phyloP scores from a whole-genome alignment of 2,329 filamentous ascomycete genomes.

The Talaromyces sp. region DNA sequence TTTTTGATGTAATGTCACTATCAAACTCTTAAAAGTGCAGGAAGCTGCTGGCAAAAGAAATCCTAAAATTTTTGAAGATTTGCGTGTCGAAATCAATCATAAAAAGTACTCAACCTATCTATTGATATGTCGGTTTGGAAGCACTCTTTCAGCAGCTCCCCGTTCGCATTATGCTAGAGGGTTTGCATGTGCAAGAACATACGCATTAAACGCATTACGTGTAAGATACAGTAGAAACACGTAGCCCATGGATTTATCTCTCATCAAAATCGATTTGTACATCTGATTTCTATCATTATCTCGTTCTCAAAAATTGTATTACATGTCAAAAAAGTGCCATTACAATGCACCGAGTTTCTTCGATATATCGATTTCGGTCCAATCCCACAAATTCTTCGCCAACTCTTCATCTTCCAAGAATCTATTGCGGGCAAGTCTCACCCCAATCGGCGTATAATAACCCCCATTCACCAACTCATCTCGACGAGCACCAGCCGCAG shows the following conservation, averaged over 20 bases:
- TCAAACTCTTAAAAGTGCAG: neutral
- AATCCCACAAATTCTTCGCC: slow-evolving; percentile 37
- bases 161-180: neutral
- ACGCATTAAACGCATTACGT: too few relatives aligned
- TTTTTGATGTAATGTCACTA: slow-evolving; percentile 2
- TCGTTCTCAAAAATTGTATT: neutral
- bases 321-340: neutral
- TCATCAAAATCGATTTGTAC: neutral
- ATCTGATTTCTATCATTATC: neutral
- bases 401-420: slow-evolving; percentile 28
- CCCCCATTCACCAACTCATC: slow-evolving; percentile 31
- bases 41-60: neutral
- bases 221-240: too few relatives aligned
- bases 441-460: slow-evolving; percentile 39
- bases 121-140: neutral
- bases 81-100: neutral
- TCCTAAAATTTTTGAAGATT: neutral
- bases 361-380: slow-evolving; percentile 30
- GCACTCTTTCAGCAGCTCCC: neutral
- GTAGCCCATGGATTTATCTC: neutral
- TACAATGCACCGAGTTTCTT: neutral
- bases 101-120: neutral
- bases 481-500: slow-evolving; percentile 29
- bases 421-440: slow-evolving; percentile 23
- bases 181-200: neutral